phyloP scores from a whole-genome alignment of 73 alveolate species.

The Symbiodinium pilosum region DNA sequence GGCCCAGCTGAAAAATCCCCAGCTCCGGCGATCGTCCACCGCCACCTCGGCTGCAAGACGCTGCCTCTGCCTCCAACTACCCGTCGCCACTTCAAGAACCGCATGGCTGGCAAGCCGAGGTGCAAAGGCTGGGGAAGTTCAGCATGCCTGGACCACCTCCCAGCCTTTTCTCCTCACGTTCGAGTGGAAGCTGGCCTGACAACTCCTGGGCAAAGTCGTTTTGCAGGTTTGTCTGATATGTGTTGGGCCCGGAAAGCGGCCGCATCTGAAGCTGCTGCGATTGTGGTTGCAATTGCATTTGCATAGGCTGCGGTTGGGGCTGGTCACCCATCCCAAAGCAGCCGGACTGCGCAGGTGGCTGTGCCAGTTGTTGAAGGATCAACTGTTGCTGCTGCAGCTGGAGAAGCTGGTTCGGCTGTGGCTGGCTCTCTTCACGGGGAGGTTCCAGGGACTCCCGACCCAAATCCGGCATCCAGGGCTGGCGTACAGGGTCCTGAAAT shows the following conservation, averaged over 20 bases:
- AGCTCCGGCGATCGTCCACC: constrained; percentile 14
- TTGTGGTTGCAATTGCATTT: constrained; percentile 4
- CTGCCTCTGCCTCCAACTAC: too few relatives aligned
- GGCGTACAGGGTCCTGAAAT: neutral
- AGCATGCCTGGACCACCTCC: neutral
- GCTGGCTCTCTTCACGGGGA: constrained; percentile 16
- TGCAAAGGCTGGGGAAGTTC: neutral
- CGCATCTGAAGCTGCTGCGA: constrained; percentile 13
- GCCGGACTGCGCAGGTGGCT: neutral
- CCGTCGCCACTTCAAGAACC: too few relatives aligned
- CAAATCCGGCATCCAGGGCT: neutral
- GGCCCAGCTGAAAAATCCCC: neutral
- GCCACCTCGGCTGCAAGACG: too few relatives aligned
- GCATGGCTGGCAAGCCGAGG: too few relatives aligned
- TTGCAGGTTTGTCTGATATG: neutral
- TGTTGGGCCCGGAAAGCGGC: neutral
- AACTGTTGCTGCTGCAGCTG: constrained; percentile 15
- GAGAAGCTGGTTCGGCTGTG: neutral
- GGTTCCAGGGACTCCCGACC: neutral
- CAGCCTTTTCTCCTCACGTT: neutral
- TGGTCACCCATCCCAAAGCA: constrained; percentile 12
- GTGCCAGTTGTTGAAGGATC: neutral
- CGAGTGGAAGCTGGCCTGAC: neutral
- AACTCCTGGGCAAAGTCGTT: neutral
- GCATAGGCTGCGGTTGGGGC: constrained; percentile 11